Evolutionary conservation across 495 filamentous ascomycete species (phyloP), one percentile per base, ranked within the genome.

Genomic region (Gamarada debralockiae): DNA sequence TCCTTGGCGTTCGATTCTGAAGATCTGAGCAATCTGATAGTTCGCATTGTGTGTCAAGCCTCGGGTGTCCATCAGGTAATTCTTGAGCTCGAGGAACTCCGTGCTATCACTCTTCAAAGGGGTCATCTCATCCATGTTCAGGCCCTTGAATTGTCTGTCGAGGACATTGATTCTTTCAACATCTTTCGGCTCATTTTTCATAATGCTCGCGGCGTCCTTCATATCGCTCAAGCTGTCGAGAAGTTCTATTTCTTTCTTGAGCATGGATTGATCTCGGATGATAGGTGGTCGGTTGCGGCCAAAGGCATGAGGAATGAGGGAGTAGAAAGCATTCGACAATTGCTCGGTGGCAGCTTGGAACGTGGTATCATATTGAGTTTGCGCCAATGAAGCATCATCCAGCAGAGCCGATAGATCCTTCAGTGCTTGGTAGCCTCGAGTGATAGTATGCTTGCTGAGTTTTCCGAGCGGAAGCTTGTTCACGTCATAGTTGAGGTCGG

Each of bases 381-480:
- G 34, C 1, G 80, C 78, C 18, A 80, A 60, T 9, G 68, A 52
- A 15, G 42, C 25, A 43, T 81, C 67, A 13, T 78, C 67, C 24
- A 90, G 62, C 8, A 91, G 70, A 15, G 76, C 78, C 1, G 87
- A 78, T 5, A 93, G 72, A 27, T 90, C 83, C 54, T 92, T 90
- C 17, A 96, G 69, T 4, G 78, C 67, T 53, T 86, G 74, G 65
- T 85, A 95, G 0, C 89, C 90, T 0, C 71, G 70, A 18, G 72
- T 74, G 45, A 96, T 79, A 13, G 87, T 92, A 5, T 76, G 65
- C 52, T 89, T 89, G 67, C 85, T 86, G 17, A 96, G 77, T 57
- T 93, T 92, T 12, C 90, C 90, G 14, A 95, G 73, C 0, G 90
- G 89, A 10, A 96, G 67, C 63, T 93, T 93, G 40, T 81, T 69